phyloP scores from a whole-genome alignment of 257 asterid species.

The Solanum dulcamara region DNA sequence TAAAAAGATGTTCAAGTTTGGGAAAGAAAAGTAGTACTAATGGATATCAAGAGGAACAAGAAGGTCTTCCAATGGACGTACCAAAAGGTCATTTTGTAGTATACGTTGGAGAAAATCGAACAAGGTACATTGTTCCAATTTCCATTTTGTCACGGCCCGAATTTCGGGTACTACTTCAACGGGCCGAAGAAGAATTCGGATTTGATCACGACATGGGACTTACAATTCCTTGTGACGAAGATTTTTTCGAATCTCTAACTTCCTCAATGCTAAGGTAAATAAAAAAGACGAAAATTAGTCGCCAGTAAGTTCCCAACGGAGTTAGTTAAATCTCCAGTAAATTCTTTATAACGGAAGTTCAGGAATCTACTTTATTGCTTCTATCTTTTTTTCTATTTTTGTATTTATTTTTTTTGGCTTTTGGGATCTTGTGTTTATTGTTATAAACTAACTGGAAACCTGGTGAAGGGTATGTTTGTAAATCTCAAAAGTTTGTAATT shows the following conservation, averaged over 20 bases:
- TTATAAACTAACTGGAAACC: neutral
- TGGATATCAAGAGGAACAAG: slow-evolving; percentile 8
- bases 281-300: neutral
- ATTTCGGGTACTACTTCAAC: slow-evolving; percentile 26
- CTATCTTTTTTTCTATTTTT: neutral
- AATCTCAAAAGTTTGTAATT: slow-evolving; percentile 2
- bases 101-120: slow-evolving; percentile 41
- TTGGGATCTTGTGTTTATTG: neutral
- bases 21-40: slow-evolving; percentile 12
- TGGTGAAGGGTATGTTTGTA: neutral
- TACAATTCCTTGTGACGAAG: slow-evolving; percentile 42
- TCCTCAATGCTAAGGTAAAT: slow-evolving; percentile 21
- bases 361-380: neutral
- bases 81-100: slow-evolving; percentile 54
- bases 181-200: slow-evolving; percentile 52
- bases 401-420: neutral
- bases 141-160: slow-evolving; percentile 27
- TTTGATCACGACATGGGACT: slow-evolving; percentile 54
- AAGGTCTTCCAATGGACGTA: slow-evolving; percentile 40
- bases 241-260: slow-evolving; percentile 26
- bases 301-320: fast-evolving
- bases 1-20: slow-evolving; percentile 44
- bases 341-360: neutral
- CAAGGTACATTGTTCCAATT: slow-evolving; percentile 36
- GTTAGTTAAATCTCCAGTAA: neutral